These are phyloP conservation scores for Gaeumannomyces sp. DNA, from an alignment of 2,329 filamentous ascomycete species.

Conservation along the genomic window DNA sequence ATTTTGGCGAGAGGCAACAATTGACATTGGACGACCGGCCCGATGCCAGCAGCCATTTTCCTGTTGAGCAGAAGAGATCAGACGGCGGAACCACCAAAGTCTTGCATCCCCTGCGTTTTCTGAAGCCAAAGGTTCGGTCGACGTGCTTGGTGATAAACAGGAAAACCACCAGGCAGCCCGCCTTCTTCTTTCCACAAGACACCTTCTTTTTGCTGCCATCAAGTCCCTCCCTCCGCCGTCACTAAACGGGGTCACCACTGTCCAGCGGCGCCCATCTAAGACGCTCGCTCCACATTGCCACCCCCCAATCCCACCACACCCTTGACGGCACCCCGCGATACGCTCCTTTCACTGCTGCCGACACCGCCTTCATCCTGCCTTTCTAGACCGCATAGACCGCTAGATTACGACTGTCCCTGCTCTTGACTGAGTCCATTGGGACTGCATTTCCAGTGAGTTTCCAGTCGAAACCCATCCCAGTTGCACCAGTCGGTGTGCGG, in stretches of 20 bases:
- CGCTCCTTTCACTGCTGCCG: background rate
- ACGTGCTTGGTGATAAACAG: conserved; percentile 6
- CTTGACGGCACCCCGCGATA: background rate
- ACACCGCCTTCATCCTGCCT: background rate
- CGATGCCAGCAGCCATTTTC: background rate
- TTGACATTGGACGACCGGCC: background rate
- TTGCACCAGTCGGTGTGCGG: background rate
- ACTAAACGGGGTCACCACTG: background rate
- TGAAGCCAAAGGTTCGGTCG: conserved; percentile 3
- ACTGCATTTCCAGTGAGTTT: background rate
- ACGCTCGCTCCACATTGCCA: background rate
- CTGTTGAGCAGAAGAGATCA: conserved; percentile 5
- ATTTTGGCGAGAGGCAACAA: conserved; percentile 22
- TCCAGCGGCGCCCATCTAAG: background rate
- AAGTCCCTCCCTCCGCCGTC: background rate
- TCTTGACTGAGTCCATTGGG: conserved; percentile 11
- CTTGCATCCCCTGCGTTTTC: background rate
- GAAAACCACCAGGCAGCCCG: background rate
- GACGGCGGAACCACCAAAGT: background rate
- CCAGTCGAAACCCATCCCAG: background rate
- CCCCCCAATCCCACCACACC: background rate
- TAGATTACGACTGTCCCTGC: conserved; percentile 6
- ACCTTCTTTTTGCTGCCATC: background rate
- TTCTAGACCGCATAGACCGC: background rate
- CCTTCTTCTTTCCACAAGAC: background rate